Evolutionary conservation across 2,329 filamentous ascomycete genomes (phyloP), one percentile per base, ranked within the genome.

Genomic region (Trichophyton rubrum): DNA sequence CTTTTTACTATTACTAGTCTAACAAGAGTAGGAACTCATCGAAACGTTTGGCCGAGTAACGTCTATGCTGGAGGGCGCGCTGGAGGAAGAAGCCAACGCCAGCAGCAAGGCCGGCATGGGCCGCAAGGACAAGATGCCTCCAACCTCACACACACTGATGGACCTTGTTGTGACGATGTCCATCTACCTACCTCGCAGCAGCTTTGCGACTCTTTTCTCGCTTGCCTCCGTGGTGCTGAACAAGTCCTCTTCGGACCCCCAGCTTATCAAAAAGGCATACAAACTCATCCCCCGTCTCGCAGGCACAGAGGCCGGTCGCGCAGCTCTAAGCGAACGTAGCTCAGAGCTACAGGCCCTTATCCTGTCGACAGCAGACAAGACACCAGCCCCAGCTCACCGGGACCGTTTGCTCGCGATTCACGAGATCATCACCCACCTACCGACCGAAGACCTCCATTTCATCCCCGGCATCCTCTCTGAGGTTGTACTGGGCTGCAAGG

Each of bases 221-320:
- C 91, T 97, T 70, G 89, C 92, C 0, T 81, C 88, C 0, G 81
- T 89, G 27, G 87, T 96, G 61, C 86, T 97, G 66, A 85, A 87
- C 71, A 89, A 86, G 69, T 67, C 73, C 13, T 70, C 72, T 47
- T 70, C 70, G 41, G 92, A 97, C 70, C 88, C 92, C 8, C 92
- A 97, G 72, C 78, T 99, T 40, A 92, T 97, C 73, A 99, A 99
- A 83, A 99, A 99, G 76, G 92, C 93, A 0, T 99, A 99, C 79
- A 97, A 97, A 78, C 82, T 99, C 58, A 95, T 99, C 58, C 92
- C 93, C 2, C 86, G 93, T 60, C 82, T 99, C 45, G 87, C 89
- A 1, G 87, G 89, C 65, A 95, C 91, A 1, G 83, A 88, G 38
- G 82, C 81, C 56, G 93, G 93, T 53, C 84, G 82, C 66, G 75